Evolutionary conservation across 1,284 basidiomycete species (phyloP).

Genomic region (Tylopilus sp.): DNA sequence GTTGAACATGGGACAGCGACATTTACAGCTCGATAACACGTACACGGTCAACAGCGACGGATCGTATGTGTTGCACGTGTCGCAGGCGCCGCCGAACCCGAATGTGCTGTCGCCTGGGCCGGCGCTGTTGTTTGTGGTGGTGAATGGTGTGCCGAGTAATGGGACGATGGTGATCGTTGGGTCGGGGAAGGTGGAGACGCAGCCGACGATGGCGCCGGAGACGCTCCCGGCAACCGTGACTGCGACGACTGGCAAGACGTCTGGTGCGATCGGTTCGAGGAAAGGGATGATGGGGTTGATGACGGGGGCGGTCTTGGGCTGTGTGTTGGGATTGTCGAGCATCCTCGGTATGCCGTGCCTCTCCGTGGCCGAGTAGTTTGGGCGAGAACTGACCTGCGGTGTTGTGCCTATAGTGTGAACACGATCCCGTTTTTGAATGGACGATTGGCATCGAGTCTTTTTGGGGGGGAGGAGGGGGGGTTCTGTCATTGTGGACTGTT

Average conservation of each 20-base stretch:
- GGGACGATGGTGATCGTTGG: slow-evolving; percentile 67
- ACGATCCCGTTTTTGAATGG: too few relatives aligned
- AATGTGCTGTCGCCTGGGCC: slow-evolving; percentile 74
- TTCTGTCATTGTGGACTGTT: too few relatives aligned
- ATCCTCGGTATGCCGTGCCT: not conserved
- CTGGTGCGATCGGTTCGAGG: not conserved
- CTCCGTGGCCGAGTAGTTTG: not conserved
- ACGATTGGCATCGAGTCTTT: too few relatives aligned
- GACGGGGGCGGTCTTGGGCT: not conserved
- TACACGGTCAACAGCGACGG: slow-evolving; percentile 57
- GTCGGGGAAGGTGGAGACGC: slow-evolving; percentile 58
- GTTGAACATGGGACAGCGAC: slow-evolving; percentile 61
- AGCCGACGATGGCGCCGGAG: slow-evolving; percentile 41
- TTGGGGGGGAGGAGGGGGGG: too few relatives aligned
- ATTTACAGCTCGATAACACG: slow-evolving; percentile 46
- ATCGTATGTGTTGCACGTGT: slow-evolving; percentile 58
- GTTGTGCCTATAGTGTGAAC: not conserved
- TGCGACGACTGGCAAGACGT: not conserved
- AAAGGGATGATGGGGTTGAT: not conserved
- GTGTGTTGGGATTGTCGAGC: not conserved
- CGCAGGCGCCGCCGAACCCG: slow-evolving; percentile 68
- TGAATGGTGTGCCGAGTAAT: slow-evolving; percentile 69
- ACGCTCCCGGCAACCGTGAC: slow-evolving; percentile 11
- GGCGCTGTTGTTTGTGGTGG: slow-evolving; percentile 64
- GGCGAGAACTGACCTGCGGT: not conserved